Percentiles rank a stretch among this genome's conserved stretches.
Conservation (phyloP, 1,284 basidiomycete species). For the Meripilus lineatus region DNA sequence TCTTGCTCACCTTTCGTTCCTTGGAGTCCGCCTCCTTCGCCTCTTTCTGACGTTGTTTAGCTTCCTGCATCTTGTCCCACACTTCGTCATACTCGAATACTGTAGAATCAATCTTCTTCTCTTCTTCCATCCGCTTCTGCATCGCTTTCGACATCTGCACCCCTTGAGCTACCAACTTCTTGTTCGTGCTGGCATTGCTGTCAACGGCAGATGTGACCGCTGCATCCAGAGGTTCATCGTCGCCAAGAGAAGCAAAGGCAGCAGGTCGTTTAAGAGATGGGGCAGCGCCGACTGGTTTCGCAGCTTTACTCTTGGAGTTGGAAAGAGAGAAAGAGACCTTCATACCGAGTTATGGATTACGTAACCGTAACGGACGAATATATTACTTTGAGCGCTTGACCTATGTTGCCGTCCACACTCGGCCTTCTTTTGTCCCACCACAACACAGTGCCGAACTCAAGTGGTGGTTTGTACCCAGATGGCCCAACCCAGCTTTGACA, state of each 20-base stretch:
- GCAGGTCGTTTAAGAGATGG: conserved; percentile 58
- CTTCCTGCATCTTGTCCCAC: conserved; percentile 93
- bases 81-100: conserved; percentile 97
- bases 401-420: no score
- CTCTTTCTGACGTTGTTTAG: conserved; percentile 70
- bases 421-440: no score
- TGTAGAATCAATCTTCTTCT: conserved; percentile 75
- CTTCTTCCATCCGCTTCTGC: conserved; percentile 68
- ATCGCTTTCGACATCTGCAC: conserved; percentile 52
- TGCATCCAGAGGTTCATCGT: conserved; percentile 55
- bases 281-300: conserved; percentile 40
- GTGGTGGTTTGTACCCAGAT: no score
- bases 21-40: conserved; percentile 68
- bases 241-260: conserved; percentile 56
- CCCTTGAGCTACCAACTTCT: conserved; percentile 52
- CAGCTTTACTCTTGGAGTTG: conserved; percentile 46
- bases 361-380: no score
- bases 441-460: no score
- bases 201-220: conserved; percentile 33
- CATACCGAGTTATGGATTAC: conserved; percentile 42
- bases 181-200: conserved; percentile 40
- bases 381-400: no score
- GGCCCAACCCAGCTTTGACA: conserved; percentile 58
- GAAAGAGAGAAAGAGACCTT: conserved; percentile 77
- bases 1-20: conserved; percentile 63